Base-by-base conservation (phyloP, 768 basidiomycete species). In the Pulveroboletus sp. region DNA sequence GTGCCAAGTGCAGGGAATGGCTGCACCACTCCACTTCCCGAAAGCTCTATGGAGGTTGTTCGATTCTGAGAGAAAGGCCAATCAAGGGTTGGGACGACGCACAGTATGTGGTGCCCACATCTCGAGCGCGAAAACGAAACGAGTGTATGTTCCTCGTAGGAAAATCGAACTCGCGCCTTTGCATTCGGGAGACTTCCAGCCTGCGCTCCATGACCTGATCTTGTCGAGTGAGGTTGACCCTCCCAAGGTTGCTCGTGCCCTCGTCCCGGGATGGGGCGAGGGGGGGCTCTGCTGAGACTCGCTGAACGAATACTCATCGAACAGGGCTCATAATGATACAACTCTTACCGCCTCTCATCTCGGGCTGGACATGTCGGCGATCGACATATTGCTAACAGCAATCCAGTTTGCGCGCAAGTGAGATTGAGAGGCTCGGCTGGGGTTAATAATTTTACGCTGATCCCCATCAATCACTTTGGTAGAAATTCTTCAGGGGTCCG, bases 221-320 rank as follows among this genome's bases (percentile, higher is more conserved):
- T 68, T 77, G 41, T 74, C 75, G 2, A 69, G 69, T 14, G 64
- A 70, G 28, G 56, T 82, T 14, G 62, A 72, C 0, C 69, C 79
- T 39, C 78, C 83, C 5, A 69, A 50, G 28, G 39, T 48, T 39
- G 73, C 72, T 5, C 67, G 72, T 38, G 79, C 77, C 5, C 62
- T 82, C 2, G 72, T 82, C 10, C 78, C 79, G 0, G 82, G 82
- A 0, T 86, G 84, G 58, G 85, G 85, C 11, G 21, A 71, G 64
- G 73, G 61, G 63, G 41, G 36, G 57, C 30, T 24, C 7, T 10
- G 24, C n/a, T 31, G 26, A 27, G 6, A n/a, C 15, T 39, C 37
- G 26, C 15, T 26, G 42, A 31, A 41, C 9, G 3, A 30, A 30
- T 37, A 27, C 21, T 54, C 43, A 57, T 37, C 41, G 39, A 17